Evolutionary conservation across 495 filamentous ascomycete genomes (phyloP), one percentile per base, ranked within the genome.

Genomic region (Saxophila tyrrhenica): DNA sequence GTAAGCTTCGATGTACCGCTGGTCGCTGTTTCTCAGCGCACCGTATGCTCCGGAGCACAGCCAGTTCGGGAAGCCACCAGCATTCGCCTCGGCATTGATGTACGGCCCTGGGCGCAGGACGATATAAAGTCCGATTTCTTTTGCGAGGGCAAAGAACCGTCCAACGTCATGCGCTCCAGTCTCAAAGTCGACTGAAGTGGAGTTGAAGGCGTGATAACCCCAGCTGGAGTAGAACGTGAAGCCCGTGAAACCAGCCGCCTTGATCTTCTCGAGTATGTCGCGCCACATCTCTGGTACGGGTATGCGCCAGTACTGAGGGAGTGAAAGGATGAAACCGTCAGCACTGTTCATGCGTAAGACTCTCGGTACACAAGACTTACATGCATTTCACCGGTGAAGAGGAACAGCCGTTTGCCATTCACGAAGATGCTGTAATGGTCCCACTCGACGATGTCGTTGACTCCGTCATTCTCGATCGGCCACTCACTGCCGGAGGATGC

Each of bases 241-340:
- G 17, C 32, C 48, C 38, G 55, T 62, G 60, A 62, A 62, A 15
- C 60, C 60, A 21, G 56, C 52, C 19, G 60, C 56, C 24, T 62
- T 62, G 44, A 60, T 59, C 45, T 62, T 62, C 39, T 59, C 32
- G 39, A 62, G 48, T 39, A 62, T 56, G 23, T 62, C 59, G 10
- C 25, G 45, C 56, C 59, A 62, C 29, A 59, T 44, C 20, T 58
- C 60, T 11, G 60, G 60, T 9, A 62, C 60, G 2, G 60, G 60
- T 13, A 62, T 54, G 10, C 60, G n/a, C n/a, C n/a, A n/a, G n/a
- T n/a, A n/a, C n/a, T n/a, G n/a, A n/a, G n/a, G n/a, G n/a, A n/a
- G n/a, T 39, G 44, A 60, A 62, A 20, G 60, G 59, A 25, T 62
- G 60, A 38, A 61, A 61, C 45, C n/a, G n/a, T n/a, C n/a, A n/a